These are phyloP conservation scores for Cytospora schulzeri DNA, from an alignment of 2,329 filamentous ascomycete genomes.

Conservation along the genomic window DNA sequence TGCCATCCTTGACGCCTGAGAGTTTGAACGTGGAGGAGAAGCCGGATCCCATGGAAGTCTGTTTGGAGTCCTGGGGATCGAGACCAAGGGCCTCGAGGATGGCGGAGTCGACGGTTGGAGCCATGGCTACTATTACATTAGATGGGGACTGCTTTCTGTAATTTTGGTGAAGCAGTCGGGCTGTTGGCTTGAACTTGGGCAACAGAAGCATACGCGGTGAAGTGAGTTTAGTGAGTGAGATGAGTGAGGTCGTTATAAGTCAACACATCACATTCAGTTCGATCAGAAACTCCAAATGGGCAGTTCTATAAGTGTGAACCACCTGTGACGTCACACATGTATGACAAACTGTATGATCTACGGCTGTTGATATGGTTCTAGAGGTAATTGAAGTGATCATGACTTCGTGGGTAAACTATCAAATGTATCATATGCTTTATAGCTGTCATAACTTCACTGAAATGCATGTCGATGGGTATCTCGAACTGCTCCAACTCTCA, in stretches of 20 bases:
- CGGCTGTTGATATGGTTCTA: background rate
- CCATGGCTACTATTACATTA: constrained; percentile 36
- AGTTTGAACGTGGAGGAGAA: constrained; percentile 64
- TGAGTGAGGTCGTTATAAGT: background rate
- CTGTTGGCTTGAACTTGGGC: background rate
- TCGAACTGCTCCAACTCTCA: background rate
- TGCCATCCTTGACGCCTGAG: constrained; percentile 30
- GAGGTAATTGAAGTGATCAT: background rate
- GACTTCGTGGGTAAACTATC: background rate
- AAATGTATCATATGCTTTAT: background rate
- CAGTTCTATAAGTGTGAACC: background rate
- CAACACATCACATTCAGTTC: background rate
- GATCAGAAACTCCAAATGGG: background rate
- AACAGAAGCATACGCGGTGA: background rate
- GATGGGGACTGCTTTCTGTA: background rate
- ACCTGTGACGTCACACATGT: constrained; percentile 22
- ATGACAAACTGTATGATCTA: background rate
- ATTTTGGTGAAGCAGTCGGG: background rate
- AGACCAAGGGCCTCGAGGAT: constrained; percentile 64
- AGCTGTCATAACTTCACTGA: background rate
- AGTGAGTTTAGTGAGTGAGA: background rate
- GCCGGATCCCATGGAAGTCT: constrained; percentile 65
- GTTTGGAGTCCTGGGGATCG: constrained; percentile 54
- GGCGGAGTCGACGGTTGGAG: constrained; percentile 60
- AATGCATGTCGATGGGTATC: background rate